phyloP scores from a whole-genome alignment of 2,329 filamentous ascomycete genomes.

The Parafenestella ontariensis region DNA sequence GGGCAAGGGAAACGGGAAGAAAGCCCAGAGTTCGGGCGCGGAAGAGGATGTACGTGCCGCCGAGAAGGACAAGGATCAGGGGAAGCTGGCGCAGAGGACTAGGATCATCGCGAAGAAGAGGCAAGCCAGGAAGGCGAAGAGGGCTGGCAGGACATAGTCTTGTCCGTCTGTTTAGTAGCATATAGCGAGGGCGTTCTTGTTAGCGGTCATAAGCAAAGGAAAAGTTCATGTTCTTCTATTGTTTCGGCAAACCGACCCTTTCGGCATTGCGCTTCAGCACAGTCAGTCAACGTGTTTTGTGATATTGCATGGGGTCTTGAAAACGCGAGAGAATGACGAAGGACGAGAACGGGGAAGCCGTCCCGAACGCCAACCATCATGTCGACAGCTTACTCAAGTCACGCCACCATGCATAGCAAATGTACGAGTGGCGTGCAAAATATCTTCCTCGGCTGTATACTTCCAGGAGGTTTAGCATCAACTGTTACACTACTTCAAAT shows the following conservation, averaged over 20 bases:
- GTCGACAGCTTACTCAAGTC: too few relatives aligned
- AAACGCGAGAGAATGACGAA: too few relatives aligned
- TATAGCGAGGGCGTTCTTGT: conserved; percentile 18
- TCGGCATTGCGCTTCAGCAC: not conserved
- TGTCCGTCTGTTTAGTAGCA: conserved; percentile 10
- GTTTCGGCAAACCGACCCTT: not conserved
- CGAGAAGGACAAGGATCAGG: conserved; percentile 49
- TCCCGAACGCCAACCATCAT: too few relatives aligned
- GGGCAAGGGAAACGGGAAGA: conserved; percentile 19
- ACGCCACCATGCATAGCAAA: too few relatives aligned
- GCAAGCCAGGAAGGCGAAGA: conserved; percentile 69
- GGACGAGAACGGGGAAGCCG: too few relatives aligned
- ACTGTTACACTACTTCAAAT: too few relatives aligned
- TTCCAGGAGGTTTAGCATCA: too few relatives aligned
- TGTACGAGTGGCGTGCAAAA: too few relatives aligned
- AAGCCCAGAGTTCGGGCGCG: conserved; percentile 26
- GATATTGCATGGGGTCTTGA: too few relatives aligned
- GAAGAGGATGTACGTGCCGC: conserved; percentile 15
- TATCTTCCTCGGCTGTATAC: too few relatives aligned
- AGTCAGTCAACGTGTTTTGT: not conserved
- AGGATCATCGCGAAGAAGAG: conserved; percentile 87
- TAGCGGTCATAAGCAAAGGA: not conserved
- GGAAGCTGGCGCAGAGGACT: conserved; percentile 67
- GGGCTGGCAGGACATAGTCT: conserved; percentile 60
- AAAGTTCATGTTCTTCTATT: not conserved